phyloP scores from a whole-genome alignment of 2,329 filamentous ascomycete genomes.

The Fusarium sp. region DNA sequence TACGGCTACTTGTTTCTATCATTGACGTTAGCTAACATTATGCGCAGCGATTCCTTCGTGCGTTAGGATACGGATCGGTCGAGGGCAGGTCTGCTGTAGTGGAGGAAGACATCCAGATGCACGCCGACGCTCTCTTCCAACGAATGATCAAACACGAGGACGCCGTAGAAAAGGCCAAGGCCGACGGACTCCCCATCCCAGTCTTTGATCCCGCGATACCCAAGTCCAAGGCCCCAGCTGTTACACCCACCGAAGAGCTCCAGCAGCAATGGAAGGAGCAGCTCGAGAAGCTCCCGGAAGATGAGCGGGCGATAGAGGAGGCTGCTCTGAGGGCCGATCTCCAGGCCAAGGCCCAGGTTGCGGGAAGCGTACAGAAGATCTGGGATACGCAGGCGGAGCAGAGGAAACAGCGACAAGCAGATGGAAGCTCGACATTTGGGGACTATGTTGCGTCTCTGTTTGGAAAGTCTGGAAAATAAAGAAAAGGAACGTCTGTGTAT shows the following conservation, averaged over 20 bases:
- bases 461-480: constrained; percentile 46
- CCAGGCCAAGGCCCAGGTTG: constrained; percentile 70
- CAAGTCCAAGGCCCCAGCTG: constrained; percentile 38
- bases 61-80: constrained; percentile 84
- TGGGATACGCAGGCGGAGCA: constrained; percentile 63
- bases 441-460: constrained; percentile 48
- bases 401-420: constrained; percentile 58
- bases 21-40: constrained; percentile 15
- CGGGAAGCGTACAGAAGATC: constrained; percentile 64
- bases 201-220: constrained; percentile 69
- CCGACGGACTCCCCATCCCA: constrained; percentile 68
- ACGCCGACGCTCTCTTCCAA: constrained; percentile 91
- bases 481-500: constrained; percentile 8
- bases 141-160: constrained; percentile 87
- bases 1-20: not conserved
- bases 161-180: constrained; percentile 76
- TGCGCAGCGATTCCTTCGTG: constrained; percentile 83
- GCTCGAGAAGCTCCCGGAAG: constrained; percentile 68
- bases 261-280: constrained; percentile 65
- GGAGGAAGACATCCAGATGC: constrained; percentile 94
- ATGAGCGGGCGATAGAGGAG: constrained; percentile 72
- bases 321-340: constrained; percentile 73
- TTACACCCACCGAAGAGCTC: constrained; percentile 57
- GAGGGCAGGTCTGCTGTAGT: constrained; percentile 73
- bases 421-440: constrained; percentile 47